Conservation (phyloP, 176 grass and related monocot species). For the Carex littledalei region DNA sequence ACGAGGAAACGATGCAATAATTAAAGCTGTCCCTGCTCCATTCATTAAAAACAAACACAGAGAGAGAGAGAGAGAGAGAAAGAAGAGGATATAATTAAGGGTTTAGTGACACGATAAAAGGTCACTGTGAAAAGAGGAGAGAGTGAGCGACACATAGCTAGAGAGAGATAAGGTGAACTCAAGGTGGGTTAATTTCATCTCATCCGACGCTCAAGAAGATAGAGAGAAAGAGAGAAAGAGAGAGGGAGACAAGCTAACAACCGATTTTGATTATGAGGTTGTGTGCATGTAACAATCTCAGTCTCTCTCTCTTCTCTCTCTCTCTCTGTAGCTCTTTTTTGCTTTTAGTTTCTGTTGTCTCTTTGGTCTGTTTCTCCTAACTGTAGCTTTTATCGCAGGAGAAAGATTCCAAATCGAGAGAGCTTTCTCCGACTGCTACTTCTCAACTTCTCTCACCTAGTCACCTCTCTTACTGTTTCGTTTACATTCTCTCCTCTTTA, state of each 20-base stretch:
- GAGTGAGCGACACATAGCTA: background rate
- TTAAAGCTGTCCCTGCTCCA: background rate
- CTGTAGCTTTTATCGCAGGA: constrained; percentile 27
- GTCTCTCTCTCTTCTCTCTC: background rate
- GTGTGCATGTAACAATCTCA: constrained; percentile 20
- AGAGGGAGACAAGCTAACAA: constrained; percentile 22
- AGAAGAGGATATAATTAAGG: background rate
- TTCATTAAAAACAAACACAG: background rate
- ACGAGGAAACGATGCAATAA: constrained; percentile 9
- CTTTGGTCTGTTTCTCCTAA: constrained; percentile 22
- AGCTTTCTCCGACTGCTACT: constrained; percentile 27
- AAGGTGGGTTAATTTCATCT: constrained; percentile 17
- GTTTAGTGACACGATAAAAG: background rate
- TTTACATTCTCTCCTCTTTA: background rate
- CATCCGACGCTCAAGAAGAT: background rate
- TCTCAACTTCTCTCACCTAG: constrained; percentile 7
- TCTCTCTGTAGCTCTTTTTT: background rate
- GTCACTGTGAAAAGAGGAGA: background rate
- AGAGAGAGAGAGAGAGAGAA: background rate
- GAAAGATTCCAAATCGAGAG: constrained; percentile 19
- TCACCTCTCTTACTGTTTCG: constrained; percentile 8
- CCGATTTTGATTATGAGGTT: constrained; percentile 18
- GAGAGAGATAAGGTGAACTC: background rate
- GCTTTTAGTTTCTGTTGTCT: constrained; percentile 12
- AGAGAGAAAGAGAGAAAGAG: background rate